Percentiles rank a stretch among this genome's conserved stretches.
Evolutionary conservation across 31 red algal genomes (phyloP).

Genomic region (Bonnemaisonia californica): DNA sequence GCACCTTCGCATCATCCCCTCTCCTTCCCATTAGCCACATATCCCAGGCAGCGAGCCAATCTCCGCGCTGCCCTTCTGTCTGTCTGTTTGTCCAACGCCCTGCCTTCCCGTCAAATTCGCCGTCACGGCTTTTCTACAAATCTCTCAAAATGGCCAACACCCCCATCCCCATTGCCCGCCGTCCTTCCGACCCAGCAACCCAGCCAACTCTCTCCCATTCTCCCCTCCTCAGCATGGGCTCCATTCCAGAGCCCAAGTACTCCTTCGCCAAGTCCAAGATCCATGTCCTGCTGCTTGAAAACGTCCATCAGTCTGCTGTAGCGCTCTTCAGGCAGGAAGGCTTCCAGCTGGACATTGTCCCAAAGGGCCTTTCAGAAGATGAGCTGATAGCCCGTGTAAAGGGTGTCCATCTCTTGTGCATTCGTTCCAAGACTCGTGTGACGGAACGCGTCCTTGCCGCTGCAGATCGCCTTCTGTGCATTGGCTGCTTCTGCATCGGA

Average conservation of each 20-base stretch:
- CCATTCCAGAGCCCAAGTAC: constrained; percentile 47
- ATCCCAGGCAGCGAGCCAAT: too few species aligned
- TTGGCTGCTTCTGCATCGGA: constrained; percentile 96
- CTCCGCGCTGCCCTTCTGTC: too few species aligned
- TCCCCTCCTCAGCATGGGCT: constrained; percentile 13
- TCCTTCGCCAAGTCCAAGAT: constrained; percentile 86
- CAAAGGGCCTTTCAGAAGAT: constrained; percentile 63
- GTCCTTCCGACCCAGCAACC: too few species aligned
- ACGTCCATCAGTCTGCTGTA: constrained; percentile 72
- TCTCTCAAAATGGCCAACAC: too few species aligned
- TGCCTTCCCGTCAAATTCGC: too few species aligned
- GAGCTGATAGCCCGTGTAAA: constrained; percentile 79
- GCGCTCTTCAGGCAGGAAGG: constrained; percentile 69
- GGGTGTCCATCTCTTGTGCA: constrained; percentile 75
- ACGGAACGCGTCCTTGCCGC: constrained; percentile 63
- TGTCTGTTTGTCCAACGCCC: too few species aligned
- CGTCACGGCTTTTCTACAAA: too few species aligned
- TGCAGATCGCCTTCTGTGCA: constrained; percentile 69
- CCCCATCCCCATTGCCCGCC: too few species aligned
- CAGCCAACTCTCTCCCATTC: constrained; percentile 39
- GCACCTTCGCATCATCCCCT: too few species aligned
- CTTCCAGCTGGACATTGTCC: constrained; percentile 69
- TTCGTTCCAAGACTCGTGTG: constrained; percentile 85
- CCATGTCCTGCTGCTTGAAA: constrained; percentile 82
- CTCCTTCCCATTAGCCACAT: too few species aligned